Evolutionary conservation across 768 basidiomycete genomes (phyloP), one percentile per base, ranked within the genome.

Genomic region (Calvatia gigantea): DNA sequence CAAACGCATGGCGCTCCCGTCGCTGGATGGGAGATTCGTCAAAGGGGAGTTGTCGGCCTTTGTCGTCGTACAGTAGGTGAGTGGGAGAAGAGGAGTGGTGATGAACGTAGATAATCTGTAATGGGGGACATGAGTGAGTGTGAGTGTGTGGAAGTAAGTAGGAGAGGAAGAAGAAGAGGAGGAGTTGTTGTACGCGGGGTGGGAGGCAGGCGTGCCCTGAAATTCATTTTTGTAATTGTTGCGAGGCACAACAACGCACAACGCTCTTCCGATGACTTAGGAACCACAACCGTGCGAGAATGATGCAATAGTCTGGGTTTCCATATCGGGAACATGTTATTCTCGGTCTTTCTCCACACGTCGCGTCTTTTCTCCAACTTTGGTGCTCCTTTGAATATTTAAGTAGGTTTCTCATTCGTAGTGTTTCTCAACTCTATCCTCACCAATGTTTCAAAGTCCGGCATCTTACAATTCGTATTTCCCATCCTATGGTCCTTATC

Each of bases 1-100:
- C 64, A 60, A 83, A 81, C n/a, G 78, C 79, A 56, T 75, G 69
- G 58, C 81, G 80, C 56, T 79, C 77, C 45, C 71, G 71, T 23
- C 80, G 69, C 67, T 84, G 82, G 1, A 72, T 62, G 21, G 66
- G 63, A 1, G 74, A 75, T 66, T 83, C 82, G 29, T 70, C 49
- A 55, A 72, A 82, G 32, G 64, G 67, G 56, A 72, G 64, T 65
- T 78, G 79, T 29, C 80, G 70, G 29, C 78, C 78, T 14, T 68
- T 74, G 12, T 67, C 29, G 66, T 81, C 78, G 67, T 72, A 77
- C n/a, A 41, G 62, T 59, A 4, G 66, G 62, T 3, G 56, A 54
- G 9, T 70, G 59, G 21, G 71, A 62, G 54, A 64, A 62, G 43
- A 60, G 68, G 6, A 62, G 52, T 56, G 65, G 62, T 11, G 69